phyloP scores from a whole-genome alignment of 129 eudicot species.

The Calendula officinalis region DNA sequence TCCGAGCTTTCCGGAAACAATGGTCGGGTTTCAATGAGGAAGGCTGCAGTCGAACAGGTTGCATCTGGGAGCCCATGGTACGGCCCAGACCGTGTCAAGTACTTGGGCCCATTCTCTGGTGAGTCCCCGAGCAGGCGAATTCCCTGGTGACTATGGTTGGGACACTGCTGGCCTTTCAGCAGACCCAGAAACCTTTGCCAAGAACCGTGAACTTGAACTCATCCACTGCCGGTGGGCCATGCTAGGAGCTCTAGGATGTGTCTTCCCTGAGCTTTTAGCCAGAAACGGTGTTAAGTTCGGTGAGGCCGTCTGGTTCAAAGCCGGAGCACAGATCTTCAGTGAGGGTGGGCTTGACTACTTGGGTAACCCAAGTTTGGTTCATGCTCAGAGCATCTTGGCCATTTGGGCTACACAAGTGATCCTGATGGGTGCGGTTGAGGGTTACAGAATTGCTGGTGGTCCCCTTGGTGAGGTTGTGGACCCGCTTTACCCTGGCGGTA shows the following conservation, averaged over 20 bases:
- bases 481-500: constrained; percentile 34
- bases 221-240: constrained; percentile 35
- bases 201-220: constrained; percentile 28
- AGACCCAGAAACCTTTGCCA: constrained; percentile 31
- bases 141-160: constrained; percentile 35
- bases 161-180: constrained; percentile 36
- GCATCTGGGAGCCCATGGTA: constrained; percentile 40
- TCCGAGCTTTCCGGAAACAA: constrained; percentile 3
- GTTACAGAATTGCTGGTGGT: constrained; percentile 35
- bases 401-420: constrained; percentile 37
- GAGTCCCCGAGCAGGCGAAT: constrained; percentile 30
- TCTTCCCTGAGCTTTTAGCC: constrained; percentile 30
- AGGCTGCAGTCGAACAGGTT: constrained; percentile 23
- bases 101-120: constrained; percentile 35
- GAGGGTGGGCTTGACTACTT: constrained; percentile 36
- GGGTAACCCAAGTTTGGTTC: constrained; percentile 34
- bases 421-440: constrained; percentile 36
- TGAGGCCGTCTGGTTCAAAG: constrained; percentile 37
- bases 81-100: constrained; percentile 37
- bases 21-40: constrained; percentile 29
- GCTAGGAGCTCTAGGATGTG: constrained; percentile 35
- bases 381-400: constrained; percentile 33
- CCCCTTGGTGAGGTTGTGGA: constrained; percentile 36
- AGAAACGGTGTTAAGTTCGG: constrained; percentile 35
- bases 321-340: constrained; percentile 31